phyloP scores from a whole-genome alignment of 2,329 filamentous ascomycete genomes.

The Tolypocladium album region DNA sequence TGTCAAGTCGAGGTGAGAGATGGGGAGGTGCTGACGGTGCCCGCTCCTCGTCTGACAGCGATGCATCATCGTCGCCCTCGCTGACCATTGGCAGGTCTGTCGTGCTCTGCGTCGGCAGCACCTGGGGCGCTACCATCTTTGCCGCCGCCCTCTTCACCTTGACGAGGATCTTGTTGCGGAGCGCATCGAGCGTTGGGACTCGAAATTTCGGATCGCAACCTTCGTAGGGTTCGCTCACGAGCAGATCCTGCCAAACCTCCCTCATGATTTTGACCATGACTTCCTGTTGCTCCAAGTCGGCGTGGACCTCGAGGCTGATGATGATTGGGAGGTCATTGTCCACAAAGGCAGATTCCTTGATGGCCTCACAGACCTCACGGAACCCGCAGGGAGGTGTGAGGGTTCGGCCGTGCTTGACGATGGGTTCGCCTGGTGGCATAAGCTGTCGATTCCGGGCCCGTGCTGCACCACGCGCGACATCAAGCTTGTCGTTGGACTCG shows the following conservation, averaged over 20 bases:
- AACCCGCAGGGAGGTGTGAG: constrained; percentile 80
- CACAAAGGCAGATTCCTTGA: constrained; percentile 69
- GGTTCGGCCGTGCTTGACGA: constrained; percentile 75
- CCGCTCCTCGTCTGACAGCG: constrained; percentile 33
- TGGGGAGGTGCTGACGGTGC: constrained; percentile 4
- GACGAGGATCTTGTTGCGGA: constrained; percentile 72
- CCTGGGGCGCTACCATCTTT: constrained; percentile 15
- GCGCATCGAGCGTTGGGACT: constrained; percentile 59
- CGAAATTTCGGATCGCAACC: constrained; percentile 39
- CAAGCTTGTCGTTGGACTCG: constrained; percentile 23
- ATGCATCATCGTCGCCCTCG: constrained; percentile 25
- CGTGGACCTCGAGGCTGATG: constrained; percentile 86
- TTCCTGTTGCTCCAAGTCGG: constrained; percentile 70
- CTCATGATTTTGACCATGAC: constrained; percentile 92
- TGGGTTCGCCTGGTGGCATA: constrained; percentile 50
- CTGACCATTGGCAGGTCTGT: neutral
- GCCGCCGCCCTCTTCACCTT: constrained; percentile 59
- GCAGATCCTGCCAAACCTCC: constrained; percentile 67
- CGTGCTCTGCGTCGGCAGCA: constrained; percentile 15
- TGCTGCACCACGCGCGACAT: constrained; percentile 13
- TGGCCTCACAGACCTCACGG: constrained; percentile 72
- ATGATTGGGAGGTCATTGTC: constrained; percentile 73
- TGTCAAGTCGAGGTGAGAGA: neutral
- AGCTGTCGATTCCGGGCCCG: constrained; percentile 11
- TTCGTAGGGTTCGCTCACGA: constrained; percentile 51